Percentiles rank a stretch among this genome's conserved stretches.
These are phyloP conservation scores for Petunia secreta DNA, from an alignment of 257 asterid species.

Conservation along the genomic window DNA sequence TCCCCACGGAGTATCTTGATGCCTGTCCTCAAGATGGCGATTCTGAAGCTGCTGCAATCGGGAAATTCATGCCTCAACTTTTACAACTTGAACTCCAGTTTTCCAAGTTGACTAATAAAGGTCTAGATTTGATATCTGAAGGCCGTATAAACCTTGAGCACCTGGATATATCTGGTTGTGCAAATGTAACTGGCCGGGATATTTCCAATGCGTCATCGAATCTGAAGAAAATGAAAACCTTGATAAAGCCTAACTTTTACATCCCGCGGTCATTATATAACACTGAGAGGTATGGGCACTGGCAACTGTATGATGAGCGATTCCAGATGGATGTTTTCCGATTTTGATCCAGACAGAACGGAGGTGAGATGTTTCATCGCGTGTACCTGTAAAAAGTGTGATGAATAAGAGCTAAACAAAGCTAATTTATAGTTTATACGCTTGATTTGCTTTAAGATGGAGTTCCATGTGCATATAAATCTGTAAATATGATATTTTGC, in stretches of 20 bases:
- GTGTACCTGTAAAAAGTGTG: background rate
- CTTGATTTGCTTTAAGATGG: background rate
- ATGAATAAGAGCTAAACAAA: background rate
- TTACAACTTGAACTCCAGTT: constrained; percentile 70
- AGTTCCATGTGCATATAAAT: background rate
- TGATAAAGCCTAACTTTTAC: constrained; percentile 71
- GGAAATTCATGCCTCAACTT: constrained; percentile 68
- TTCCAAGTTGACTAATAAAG: constrained; percentile 65
- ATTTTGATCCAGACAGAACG: constrained; percentile 48
- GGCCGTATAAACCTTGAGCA: constrained; percentile 68
- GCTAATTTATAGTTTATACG: background rate
- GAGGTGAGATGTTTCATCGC: background rate
- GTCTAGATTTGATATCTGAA: constrained; percentile 65
- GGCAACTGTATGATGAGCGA: constrained; percentile 81
- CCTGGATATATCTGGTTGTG: constrained; percentile 75
- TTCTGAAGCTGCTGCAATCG: constrained; percentile 78
- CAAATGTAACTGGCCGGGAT: constrained; percentile 66
- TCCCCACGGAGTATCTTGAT: constrained; percentile 66
- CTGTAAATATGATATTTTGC: background rate
- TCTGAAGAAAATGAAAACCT: constrained; percentile 60
- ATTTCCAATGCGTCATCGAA: constrained; percentile 49
- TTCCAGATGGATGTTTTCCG: constrained; percentile 80
- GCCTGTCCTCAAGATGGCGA: constrained; percentile 88
- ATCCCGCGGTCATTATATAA: constrained; percentile 60
- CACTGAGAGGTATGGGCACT: constrained; percentile 76